These are phyloP conservation scores for Schizophyllum amplum DNA, from an alignment of 1,284 basidiomycete genomes.

Conservation along the genomic window DNA sequence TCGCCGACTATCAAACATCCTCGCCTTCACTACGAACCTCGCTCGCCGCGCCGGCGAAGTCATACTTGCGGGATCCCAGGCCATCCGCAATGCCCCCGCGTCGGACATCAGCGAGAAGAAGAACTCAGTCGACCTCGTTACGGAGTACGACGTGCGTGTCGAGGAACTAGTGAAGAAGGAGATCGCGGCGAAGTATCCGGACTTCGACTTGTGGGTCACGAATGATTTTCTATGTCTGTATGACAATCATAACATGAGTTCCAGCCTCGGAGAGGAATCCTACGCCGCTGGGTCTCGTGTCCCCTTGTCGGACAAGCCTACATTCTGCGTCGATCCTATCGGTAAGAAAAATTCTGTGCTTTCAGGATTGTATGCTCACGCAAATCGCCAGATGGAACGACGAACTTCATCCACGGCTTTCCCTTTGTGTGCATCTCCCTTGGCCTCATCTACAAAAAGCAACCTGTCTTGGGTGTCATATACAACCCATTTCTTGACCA, in stretches of 20 bases:
- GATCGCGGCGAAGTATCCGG: slow-evolving; percentile 64
- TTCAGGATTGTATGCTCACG: background rate
- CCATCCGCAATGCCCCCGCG: slow-evolving; percentile 47
- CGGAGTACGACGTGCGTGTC: slow-evolving; percentile 91
- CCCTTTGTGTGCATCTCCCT: slow-evolving; percentile 89
- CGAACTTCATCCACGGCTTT: slow-evolving; percentile 91
- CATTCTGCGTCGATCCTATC: slow-evolving; percentile 88
- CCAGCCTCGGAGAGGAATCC: slow-evolving; percentile 89
- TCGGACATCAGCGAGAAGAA: slow-evolving; percentile 74
- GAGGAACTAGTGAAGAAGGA: slow-evolving; percentile 78
- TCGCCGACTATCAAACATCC: slow-evolving; percentile 53
- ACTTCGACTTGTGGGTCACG: slow-evolving; percentile 71
- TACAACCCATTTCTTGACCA: slow-evolving; percentile 91
- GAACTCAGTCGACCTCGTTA: slow-evolving; percentile 92
- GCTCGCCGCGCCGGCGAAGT: slow-evolving; percentile 66
- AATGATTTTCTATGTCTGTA: slow-evolving; percentile 4
- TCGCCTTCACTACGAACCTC: slow-evolving; percentile 67
- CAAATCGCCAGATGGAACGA: slow-evolving; percentile 66
- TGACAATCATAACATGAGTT: background rate
- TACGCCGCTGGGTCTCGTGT: slow-evolving; percentile 66
- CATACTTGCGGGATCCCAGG: slow-evolving; percentile 67
- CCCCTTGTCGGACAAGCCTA: slow-evolving; percentile 78
- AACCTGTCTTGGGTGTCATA: slow-evolving; percentile 83
- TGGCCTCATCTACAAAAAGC: slow-evolving; percentile 77
- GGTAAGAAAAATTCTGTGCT: slow-evolving; percentile 28